Evolutionary conservation across 176 grass and related monocot species (phyloP).

Genomic region (Raddia guianensis): DNA sequence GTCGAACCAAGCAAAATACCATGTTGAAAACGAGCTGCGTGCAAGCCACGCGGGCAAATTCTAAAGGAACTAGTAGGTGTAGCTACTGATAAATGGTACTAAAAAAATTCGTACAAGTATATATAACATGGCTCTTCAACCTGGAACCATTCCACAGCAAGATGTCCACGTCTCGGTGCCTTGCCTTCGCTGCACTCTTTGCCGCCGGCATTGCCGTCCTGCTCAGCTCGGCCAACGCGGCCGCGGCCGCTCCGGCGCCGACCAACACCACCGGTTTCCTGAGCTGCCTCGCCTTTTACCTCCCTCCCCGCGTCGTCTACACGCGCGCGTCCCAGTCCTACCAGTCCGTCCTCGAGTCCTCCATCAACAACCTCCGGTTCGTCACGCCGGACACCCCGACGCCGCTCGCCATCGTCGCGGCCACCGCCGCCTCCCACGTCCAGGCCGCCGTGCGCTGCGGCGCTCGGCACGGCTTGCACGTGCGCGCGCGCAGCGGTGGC

Average conservation of each 20-base stretch:
- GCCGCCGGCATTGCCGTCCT: background rate
- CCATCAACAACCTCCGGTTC: constrained; percentile 67
- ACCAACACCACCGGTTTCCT: constrained; percentile 39
- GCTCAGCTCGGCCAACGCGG: too few relatives aligned
- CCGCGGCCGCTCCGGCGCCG: background rate
- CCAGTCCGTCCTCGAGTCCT: constrained; percentile 47
- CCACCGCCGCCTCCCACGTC: constrained; percentile 46
- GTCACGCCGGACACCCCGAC: constrained; percentile 50
- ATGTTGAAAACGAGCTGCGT: too few relatives aligned
- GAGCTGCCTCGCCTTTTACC: constrained; percentile 44
- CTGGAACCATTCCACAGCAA: background rate
- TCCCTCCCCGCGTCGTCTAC: constrained; percentile 37
- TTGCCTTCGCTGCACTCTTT: constrained; percentile 1
- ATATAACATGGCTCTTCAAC: background rate
- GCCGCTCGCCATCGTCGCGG: constrained; percentile 51
- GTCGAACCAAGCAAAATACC: too few relatives aligned
- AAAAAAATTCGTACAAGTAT: too few relatives aligned
- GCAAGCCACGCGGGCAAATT: too few relatives aligned
- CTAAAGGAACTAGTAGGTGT: too few relatives aligned
- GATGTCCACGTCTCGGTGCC: background rate
- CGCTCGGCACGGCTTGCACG: constrained; percentile 28
- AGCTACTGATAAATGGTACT: too few relatives aligned
- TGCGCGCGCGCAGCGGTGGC: constrained; percentile 65
- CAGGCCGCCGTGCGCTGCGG: constrained; percentile 57
- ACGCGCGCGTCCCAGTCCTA: constrained; percentile 38